phyloP scores from a whole-genome alignment of 148 eudicot species.

The Chenopodium suecicum region DNA sequence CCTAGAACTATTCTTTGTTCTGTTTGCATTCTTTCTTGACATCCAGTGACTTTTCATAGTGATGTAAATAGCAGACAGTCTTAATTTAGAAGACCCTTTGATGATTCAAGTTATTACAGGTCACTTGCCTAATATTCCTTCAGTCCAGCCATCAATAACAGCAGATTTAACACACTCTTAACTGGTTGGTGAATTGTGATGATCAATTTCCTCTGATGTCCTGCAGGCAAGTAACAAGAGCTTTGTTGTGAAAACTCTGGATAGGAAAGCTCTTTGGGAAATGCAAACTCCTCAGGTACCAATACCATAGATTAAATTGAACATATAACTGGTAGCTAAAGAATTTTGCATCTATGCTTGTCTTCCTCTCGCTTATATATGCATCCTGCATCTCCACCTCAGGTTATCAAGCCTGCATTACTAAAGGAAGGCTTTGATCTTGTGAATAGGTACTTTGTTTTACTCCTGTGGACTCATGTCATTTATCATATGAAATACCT shows the following conservation, averaged over 20 bases:
- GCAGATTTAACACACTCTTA: background rate
- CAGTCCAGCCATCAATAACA: background rate
- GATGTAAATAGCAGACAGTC: too few species aligned
- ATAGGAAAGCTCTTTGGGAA: conserved; percentile 95
- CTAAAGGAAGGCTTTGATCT: conserved; percentile 89
- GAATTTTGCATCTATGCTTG: background rate
- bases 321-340: background rate
- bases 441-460: conserved; percentile 67
- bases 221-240: conserved; percentile 69
- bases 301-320: conserved; percentile 4
- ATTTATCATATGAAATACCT: background rate
- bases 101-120: background rate
- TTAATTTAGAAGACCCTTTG: background rate
- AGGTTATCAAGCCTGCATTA: conserved; percentile 87
- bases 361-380: background rate
- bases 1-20: background rate
- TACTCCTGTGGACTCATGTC: background rate
- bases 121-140: background rate
- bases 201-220: background rate
- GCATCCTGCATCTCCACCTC: conserved; percentile 16
- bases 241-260: conserved; percentile 82
- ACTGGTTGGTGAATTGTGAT: background rate
- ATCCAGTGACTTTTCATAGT: too few species aligned
- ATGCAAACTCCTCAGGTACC: conserved; percentile 98
- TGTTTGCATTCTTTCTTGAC: too few species aligned